phyloP scores from a whole-genome alignment of 768 basidiomycete genomes.

The Mycena amicta region DNA sequence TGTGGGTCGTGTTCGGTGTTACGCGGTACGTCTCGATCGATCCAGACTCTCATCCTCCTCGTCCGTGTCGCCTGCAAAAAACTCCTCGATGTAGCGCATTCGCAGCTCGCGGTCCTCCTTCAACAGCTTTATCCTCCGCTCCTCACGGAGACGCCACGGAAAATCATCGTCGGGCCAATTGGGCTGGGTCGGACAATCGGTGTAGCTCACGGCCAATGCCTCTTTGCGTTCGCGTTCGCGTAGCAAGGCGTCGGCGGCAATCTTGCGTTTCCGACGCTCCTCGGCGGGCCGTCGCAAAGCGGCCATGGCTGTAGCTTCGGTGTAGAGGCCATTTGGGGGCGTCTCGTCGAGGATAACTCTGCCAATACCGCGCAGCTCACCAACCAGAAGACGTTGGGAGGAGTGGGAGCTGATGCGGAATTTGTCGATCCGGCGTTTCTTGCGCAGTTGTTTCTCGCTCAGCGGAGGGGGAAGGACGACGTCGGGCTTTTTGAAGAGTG shows the following conservation, averaged over 20 bases:
- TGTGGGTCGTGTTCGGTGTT: too few relatives aligned
- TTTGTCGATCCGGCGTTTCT: constrained; percentile 22
- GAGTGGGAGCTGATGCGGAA: constrained; percentile 11
- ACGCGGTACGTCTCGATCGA: neutral
- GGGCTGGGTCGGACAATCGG: constrained; percentile 34
- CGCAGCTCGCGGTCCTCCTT: constrained; percentile 44
- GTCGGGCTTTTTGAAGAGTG: constrained; percentile 17
- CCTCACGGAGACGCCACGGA: constrained; percentile 50
- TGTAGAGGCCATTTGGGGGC: constrained; percentile 19
- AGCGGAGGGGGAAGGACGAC: constrained; percentile 3
- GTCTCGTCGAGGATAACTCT: constrained; percentile 20
- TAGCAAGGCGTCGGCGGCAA: constrained; percentile 37
- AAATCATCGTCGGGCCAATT: constrained; percentile 59
- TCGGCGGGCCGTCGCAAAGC: constrained; percentile 13
- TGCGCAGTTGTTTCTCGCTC: constrained; percentile 21
- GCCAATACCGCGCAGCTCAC: constrained; percentile 19
- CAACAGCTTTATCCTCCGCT: constrained; percentile 37
- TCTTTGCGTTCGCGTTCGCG: constrained; percentile 20
- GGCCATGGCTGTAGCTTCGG: constrained; percentile 16
- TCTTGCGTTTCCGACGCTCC: constrained; percentile 18
- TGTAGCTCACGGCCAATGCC: constrained; percentile 19
- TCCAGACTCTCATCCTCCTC: constrained; percentile 33
- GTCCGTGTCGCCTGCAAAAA: constrained; percentile 55
- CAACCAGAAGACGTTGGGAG: constrained; percentile 15
- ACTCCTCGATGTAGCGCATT: constrained; percentile 49